Evolutionary conservation across 352 stramenopile species (phyloP).

Genomic region (Phytophthora agathidicida): DNA sequence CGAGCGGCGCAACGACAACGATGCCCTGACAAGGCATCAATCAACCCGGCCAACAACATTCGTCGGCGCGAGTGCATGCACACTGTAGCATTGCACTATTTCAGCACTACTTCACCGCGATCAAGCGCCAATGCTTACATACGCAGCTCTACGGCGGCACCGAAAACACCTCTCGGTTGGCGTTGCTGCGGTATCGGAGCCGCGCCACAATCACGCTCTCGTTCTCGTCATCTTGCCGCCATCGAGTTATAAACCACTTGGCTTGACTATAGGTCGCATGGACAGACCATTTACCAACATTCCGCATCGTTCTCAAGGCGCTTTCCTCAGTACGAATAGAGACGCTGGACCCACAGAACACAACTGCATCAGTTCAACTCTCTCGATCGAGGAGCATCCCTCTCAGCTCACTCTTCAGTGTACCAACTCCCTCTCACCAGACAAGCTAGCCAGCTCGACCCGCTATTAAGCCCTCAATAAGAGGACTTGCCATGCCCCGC

Average conservation of each 20-base stretch:
- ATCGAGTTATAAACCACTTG: not conserved
- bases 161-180: not conserved
- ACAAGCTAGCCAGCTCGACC: too few species aligned
- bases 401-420: not conserved
- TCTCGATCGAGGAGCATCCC: too few species aligned
- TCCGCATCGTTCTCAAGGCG: not conserved
- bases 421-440: not conserved
- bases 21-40: too few species aligned
- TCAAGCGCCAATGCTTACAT: not conserved
- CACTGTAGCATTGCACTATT: not conserved
- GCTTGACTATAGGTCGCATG: too few species aligned
- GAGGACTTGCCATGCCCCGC: slow-evolving; percentile 22
- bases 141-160: not conserved
- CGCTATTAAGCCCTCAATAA: too few species aligned
- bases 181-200: too few species aligned
- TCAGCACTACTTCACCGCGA: not conserved
- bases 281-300: not conserved
- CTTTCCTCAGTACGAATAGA: not conserved
- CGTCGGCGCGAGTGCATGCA: slow-evolving; percentile 5
- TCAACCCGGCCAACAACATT: slow-evolving; percentile 8
- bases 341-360: slow-evolving; percentile 4
- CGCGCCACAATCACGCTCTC: too few species aligned
- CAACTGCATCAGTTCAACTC: too few species aligned
- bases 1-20: not conserved
- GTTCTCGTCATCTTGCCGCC: not conserved